Conservation (phyloP, 2,329 filamentous ascomycete species). For the Dendrostoma leiphaemia region DNA sequence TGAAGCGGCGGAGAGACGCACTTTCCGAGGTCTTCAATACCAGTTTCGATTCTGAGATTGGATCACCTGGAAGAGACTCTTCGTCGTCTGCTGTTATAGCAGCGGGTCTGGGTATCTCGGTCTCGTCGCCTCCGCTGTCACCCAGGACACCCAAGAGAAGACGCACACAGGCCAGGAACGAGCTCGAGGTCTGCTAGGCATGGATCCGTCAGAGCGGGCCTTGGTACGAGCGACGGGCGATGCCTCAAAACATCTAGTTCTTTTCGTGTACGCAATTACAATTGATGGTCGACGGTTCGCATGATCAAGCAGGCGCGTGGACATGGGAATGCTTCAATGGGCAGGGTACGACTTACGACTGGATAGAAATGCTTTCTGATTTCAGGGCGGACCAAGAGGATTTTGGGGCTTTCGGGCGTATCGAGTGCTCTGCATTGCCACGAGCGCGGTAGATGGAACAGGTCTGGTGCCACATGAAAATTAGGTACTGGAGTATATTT, state of each 20-base stretch:
- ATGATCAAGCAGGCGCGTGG: neutral
- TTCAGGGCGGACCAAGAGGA: neutral
- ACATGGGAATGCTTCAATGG: neutral
- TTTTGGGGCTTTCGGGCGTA: neutral
- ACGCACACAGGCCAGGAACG: constrained; percentile 24
- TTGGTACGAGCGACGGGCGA: neutral
- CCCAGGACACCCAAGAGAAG: constrained; percentile 30
- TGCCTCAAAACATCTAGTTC: neutral
- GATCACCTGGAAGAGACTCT: neutral
- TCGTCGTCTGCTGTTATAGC: neutral
- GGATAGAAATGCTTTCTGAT: neutral
- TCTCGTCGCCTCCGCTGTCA: constrained; percentile 27
- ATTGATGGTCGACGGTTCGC: neutral
- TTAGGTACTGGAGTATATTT: neutral
- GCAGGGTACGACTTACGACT: neutral
- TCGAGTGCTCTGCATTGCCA: neutral
- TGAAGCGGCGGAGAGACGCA: constrained; percentile 34
- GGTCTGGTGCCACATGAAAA: neutral
- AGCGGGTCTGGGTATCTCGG: constrained; percentile 3
- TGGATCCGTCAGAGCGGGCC: neutral
- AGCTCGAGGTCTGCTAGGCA: constrained; percentile 29
- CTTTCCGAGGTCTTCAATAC: constrained; percentile 37
- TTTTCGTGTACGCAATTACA: neutral
- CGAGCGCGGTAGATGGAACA: neutral
- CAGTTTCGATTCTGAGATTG: constrained; percentile 34